Evolutionary conservation across 1,284 basidiomycete genomes (phyloP).

Genomic region (Cutaneotrichosporon sp.): DNA sequence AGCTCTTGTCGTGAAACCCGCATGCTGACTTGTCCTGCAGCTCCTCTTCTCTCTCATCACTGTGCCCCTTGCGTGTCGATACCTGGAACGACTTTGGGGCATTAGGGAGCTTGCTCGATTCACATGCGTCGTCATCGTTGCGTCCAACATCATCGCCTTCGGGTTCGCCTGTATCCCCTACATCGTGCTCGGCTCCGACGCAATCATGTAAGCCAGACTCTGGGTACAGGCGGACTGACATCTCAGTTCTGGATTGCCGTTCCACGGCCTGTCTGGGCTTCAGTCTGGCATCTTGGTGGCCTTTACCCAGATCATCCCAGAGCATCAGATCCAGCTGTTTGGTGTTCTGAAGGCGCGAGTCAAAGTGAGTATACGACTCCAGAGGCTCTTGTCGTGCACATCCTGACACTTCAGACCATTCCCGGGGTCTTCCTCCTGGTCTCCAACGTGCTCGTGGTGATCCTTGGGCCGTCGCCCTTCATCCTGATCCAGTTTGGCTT

Average conservation of each 20-base stretch:
- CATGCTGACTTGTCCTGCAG: conserved; percentile 55
- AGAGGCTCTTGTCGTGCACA: neutral
- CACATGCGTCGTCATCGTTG: conserved; percentile 72
- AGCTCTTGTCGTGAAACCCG: conserved; percentile 51
- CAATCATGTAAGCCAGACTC: conserved; percentile 59
- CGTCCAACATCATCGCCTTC: conserved; percentile 83
- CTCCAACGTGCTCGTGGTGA: conserved; percentile 81
- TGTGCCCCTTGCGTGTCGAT: conserved; percentile 79
- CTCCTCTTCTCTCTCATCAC: conserved; percentile 73
- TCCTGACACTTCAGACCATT: conserved; percentile 61
- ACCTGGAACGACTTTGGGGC: conserved; percentile 93
- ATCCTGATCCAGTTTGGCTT: conserved; percentile 98
- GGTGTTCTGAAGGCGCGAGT: conserved; percentile 83
- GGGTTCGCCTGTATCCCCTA: conserved; percentile 56
- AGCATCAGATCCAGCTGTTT: conserved; percentile 93
- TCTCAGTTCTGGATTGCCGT: conserved; percentile 76
- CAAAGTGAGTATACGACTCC: conserved; percentile 63
- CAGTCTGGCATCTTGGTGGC: conserved; percentile 89
- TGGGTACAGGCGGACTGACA: conserved; percentile 11
- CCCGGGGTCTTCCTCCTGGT: conserved; percentile 93
- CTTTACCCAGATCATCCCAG: conserved; percentile 95
- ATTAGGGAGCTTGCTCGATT: conserved; percentile 83
- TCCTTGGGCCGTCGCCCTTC: conserved; percentile 90
- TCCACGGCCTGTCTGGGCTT: conserved; percentile 90
- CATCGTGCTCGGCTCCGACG: conserved; percentile 47